A percentile compares a stretch with the other conserved stretches of the same genome.
These are phyloP conservation scores for Hibiscus tridactylites DNA, from an alignment of 345 rosid species.

Conservation along the genomic window DNA sequence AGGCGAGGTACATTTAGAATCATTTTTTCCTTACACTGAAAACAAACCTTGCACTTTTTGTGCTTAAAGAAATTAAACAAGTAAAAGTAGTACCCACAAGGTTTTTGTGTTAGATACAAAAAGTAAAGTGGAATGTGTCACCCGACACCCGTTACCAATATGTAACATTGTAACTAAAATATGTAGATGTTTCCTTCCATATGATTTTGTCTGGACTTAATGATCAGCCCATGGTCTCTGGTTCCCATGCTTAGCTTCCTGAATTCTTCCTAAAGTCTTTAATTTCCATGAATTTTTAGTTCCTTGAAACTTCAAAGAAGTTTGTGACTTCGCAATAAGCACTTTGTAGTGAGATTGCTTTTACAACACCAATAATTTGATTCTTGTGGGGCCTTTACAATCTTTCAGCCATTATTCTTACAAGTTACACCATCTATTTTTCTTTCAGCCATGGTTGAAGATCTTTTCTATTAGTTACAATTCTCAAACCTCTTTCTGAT, in stretches of 20 bases:
- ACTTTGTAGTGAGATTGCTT: neutral
- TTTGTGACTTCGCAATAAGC: neutral
- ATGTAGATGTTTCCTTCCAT: neutral
- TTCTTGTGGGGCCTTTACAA: neutral
- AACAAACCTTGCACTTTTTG: neutral
- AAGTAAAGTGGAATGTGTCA: neutral
- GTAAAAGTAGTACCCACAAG: neutral
- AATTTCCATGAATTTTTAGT: neutral
- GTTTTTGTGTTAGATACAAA: neutral
- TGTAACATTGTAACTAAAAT: neutral
- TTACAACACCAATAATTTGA: neutral
- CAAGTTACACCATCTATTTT: neutral
- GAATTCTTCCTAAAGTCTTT: neutral
- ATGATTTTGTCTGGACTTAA: neutral
- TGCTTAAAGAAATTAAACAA: neutral
- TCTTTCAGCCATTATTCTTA: neutral
- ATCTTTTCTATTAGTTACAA: neutral
- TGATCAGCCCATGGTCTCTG: neutral
- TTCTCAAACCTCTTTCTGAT: constrained; percentile 7
- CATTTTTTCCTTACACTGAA: neutral
- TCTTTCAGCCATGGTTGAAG: neutral
- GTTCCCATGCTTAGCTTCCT: neutral
- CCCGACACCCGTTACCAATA: neutral
- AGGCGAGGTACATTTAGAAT: neutral
- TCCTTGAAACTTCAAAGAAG: neutral